Evolutionary conservation across 768 basidiomycete genomes (phyloP).

Genomic region (Agrocybe pediades): DNA sequence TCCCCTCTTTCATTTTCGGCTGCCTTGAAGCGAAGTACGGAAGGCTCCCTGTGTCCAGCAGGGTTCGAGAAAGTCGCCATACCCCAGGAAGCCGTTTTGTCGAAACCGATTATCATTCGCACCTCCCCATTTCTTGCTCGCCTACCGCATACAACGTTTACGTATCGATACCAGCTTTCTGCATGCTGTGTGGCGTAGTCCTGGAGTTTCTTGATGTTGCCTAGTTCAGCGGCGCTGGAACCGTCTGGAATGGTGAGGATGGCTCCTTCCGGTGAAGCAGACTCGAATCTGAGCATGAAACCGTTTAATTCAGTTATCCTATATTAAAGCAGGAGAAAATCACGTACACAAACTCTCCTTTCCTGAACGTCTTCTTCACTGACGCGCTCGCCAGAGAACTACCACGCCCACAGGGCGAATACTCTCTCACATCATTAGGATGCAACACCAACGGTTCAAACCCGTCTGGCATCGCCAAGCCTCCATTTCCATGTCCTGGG

Average conservation of each 20-base stretch:
- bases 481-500: too few relatives aligned
- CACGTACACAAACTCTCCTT: constrained; percentile 2
- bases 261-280: constrained; percentile 16
- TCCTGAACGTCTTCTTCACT: constrained; percentile 1
- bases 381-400: constrained; percentile 14
- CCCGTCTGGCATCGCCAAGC: constrained; percentile 13
- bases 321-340: neutral
- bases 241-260: constrained; percentile 23
- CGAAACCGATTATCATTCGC: constrained; percentile 18
- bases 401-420: neutral
- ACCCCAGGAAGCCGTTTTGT: constrained; percentile 21
- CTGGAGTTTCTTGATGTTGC: constrained; percentile 5
- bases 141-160: constrained; percentile 11
- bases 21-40: constrained; percentile 5
- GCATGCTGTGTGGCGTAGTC: constrained; percentile 15
- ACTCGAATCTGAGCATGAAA: constrained; percentile 12
- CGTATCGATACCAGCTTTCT: constrained; percentile 18
- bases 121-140: constrained; percentile 20
- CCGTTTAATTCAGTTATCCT: neutral
- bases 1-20: neutral
- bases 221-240: constrained; percentile 11
- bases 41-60: constrained; percentile 1
- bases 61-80: constrained; percentile 18
- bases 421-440: constrained; percentile 5
- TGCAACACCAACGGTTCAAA: constrained; percentile 9